phyloP scores from a whole-genome alignment of 805 yeast species.

The Saccharomyces kudriavzevii region DNA sequence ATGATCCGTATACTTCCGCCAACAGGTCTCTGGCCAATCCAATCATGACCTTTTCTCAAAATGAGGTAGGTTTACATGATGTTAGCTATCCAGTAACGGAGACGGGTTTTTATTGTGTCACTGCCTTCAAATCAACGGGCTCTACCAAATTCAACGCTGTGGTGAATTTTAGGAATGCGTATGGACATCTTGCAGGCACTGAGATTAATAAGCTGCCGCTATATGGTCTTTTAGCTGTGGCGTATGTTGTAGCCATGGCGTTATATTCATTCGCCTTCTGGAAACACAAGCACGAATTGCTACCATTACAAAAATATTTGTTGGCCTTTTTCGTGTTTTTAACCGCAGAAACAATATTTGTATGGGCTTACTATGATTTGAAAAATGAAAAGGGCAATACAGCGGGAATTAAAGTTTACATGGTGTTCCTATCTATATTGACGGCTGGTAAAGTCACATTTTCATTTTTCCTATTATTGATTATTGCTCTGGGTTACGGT shows the following conservation, averaged over 20 bases:
- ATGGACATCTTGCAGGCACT: constrained; percentile 79
- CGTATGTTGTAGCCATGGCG: constrained; percentile 75
- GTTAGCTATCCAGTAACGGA: constrained; percentile 54
- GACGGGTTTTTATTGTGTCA: constrained; percentile 91
- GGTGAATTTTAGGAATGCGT: constrained; percentile 86
- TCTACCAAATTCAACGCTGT: constrained; percentile 47
- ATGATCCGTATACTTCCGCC: constrained; percentile 39
- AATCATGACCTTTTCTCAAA: constrained; percentile 49
- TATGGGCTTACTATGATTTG: constrained; percentile 87
- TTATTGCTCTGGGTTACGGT: constrained; percentile 89
- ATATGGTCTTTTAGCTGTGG: constrained; percentile 76
- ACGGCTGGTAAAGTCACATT: constrained; percentile 78
- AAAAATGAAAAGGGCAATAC: constrained; percentile 53
- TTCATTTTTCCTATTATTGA: constrained; percentile 77
- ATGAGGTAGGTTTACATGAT: constrained; percentile 50
- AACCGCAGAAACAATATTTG: constrained; percentile 73
- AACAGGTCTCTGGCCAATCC: constrained; percentile 47
- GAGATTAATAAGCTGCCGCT: constrained; percentile 87
- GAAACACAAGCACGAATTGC: constrained; percentile 75
- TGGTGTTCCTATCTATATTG: constrained; percentile 68
- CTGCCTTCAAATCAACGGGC: constrained; percentile 46
- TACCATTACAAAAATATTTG: constrained; percentile 85
- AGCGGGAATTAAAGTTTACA: constrained; percentile 59
- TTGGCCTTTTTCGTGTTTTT: constrained; percentile 78
- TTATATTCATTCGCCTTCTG: constrained; percentile 78